Evolutionary conservation across 192 early-diverging fungal species (phyloP).

Genomic region (Linnemannia exigua): DNA sequence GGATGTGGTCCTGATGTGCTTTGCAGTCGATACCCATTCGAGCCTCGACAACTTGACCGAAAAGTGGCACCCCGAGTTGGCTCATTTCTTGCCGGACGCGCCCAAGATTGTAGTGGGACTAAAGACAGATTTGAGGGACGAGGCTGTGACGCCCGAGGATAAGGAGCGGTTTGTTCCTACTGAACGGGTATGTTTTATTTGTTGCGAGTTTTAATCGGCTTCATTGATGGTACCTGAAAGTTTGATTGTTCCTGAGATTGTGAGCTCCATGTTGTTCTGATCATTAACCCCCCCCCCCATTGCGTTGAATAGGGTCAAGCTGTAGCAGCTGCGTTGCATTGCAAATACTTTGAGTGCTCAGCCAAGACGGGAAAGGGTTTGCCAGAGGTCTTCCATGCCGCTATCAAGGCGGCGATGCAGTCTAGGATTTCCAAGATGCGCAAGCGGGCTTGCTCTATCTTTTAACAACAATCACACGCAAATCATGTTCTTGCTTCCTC

Average conservation of each 20-base stretch:
- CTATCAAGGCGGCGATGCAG: slow-evolving; percentile 59
- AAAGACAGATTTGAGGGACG: slow-evolving; percentile 60
- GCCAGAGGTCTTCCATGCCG: slow-evolving; percentile 63
- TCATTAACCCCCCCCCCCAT: neutral
- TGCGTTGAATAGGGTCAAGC: slow-evolving; percentile 59
- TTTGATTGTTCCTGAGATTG: neutral
- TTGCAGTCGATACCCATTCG: slow-evolving; percentile 75
- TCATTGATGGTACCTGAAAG: neutral
- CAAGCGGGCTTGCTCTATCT: slow-evolving; percentile 56
- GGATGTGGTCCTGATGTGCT: slow-evolving; percentile 79
- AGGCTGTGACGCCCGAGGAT: slow-evolving; percentile 19
- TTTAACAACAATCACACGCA: slow-evolving; percentile 32
- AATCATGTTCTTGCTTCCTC: neutral
- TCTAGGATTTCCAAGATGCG: slow-evolving; percentile 59
- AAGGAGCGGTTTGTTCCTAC: slow-evolving; percentile 28
- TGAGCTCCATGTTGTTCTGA: neutral
- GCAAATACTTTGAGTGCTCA: slow-evolving; percentile 67
- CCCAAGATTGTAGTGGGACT: slow-evolving; percentile 67
- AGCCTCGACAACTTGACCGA: slow-evolving; percentile 85
- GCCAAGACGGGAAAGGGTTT: slow-evolving; percentile 61
- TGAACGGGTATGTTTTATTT: slow-evolving; percentile 27
- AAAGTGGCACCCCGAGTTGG: slow-evolving; percentile 69
- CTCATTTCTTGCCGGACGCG: slow-evolving; percentile 58
- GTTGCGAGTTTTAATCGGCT: neutral
- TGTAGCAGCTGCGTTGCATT: slow-evolving; percentile 60